A percentile compares a stretch with the other conserved stretches of the same genome.
Conservation (phyloP, 352 stramenopile species). For the Peronospora farinosa region DNA sequence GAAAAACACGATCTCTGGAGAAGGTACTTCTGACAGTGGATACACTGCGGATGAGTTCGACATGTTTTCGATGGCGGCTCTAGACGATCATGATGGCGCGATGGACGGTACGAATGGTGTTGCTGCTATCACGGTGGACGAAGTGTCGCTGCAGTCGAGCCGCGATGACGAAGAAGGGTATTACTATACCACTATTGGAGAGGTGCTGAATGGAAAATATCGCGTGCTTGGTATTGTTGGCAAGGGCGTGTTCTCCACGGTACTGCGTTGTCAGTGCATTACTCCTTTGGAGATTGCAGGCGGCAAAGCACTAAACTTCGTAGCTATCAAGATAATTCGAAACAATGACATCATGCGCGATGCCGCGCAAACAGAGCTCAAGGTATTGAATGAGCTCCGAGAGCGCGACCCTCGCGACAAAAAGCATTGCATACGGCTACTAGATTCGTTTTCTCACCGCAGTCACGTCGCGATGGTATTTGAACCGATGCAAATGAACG, state of each 20-base stretch:
- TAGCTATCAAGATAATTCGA: slow-evolving; percentile 88
- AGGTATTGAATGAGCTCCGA: slow-evolving; percentile 69
- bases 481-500: slow-evolving; percentile 96
- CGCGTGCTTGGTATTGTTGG: slow-evolving; percentile 90
- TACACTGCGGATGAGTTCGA: slow-evolving; percentile 65
- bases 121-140: slow-evolving; percentile 33
- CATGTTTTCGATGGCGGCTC: slow-evolving; percentile 80
- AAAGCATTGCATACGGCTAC: slow-evolving; percentile 81
- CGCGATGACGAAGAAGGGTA: slow-evolving; percentile 97
- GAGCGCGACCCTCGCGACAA: slow-evolving; percentile 67
- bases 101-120: slow-evolving; percentile 25
- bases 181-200: slow-evolving; percentile 92
- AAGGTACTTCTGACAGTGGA: not conserved
- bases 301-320: slow-evolving; percentile 22
- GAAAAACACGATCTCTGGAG: slow-evolving; percentile 8
- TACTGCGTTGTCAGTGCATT: slow-evolving; percentile 89
- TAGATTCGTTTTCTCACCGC: slow-evolving; percentile 87
- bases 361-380: slow-evolving; percentile 85
- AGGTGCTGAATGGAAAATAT: slow-evolving; percentile 90
- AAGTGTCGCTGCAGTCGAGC: slow-evolving; percentile 72
- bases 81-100: slow-evolving; percentile 51
- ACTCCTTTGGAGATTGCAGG: slow-evolving; percentile 27
- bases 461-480: slow-evolving; percentile 96
- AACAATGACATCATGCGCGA: slow-evolving; percentile 99
- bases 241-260: slow-evolving; percentile 97